Conservation (phyloP, 495 filamentous ascomycete species). For the Podospora didyma region DNA sequence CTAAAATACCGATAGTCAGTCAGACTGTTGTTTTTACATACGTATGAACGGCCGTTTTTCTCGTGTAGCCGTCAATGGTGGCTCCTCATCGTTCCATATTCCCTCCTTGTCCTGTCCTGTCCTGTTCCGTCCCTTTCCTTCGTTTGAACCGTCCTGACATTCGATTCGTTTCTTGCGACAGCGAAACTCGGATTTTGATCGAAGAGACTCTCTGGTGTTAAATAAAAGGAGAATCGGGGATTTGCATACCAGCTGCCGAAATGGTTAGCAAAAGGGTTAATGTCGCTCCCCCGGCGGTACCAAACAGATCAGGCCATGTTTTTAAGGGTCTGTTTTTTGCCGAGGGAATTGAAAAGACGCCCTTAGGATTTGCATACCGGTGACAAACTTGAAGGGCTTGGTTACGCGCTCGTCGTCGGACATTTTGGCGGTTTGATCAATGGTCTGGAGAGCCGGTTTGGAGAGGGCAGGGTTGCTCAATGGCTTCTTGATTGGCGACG, state of each 20-base stretch:
- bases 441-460: conserved; percentile 3
- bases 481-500: conserved; percentile 13
- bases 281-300: background rate
- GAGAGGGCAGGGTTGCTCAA: conserved; percentile 15
- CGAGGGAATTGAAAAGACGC: conserved; percentile 25
- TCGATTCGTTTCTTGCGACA: background rate
- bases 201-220: background rate
- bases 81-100: background rate
- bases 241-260: conserved; percentile 44
- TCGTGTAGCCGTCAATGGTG: background rate
- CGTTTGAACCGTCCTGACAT: background rate
- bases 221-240: background rate
- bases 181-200: background rate
- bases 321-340: conserved; percentile 8
- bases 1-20: conserved; percentile 40
- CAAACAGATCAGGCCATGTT: conserved; percentile 32
- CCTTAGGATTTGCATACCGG: conserved; percentile 62
- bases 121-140: background rate
- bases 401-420: conserved; percentile 89
- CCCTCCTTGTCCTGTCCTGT: background rate
- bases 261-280: conserved; percentile 16
- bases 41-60: background rate
- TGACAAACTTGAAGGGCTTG: conserved; percentile 99
- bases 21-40: conserved; percentile 4
- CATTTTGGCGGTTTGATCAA: conserved; percentile 52